Percentiles rank a stretch among this genome's conserved stretches.
Conservation (phyloP, 805 yeast species). For the Metschnikowia anglica region DNA sequence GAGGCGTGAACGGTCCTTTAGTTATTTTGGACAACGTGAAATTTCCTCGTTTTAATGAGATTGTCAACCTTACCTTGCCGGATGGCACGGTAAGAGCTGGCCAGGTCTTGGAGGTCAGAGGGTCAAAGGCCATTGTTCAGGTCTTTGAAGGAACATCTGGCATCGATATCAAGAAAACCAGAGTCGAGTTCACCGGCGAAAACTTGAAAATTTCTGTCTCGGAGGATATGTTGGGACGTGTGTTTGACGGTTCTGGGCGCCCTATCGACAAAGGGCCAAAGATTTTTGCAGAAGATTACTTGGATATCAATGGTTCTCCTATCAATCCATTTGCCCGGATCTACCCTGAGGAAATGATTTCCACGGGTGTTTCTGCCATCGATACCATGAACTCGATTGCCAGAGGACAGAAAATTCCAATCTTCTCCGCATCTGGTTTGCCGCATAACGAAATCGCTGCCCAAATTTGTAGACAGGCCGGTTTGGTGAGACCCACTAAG, state of each 20-base stretch:
- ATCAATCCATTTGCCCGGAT: slow-evolving; percentile 98
- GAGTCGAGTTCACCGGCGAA: slow-evolving; percentile 96
- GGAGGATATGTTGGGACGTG: slow-evolving; percentile 96
- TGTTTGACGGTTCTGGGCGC: slow-evolving; percentile 98
- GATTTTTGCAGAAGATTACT: slow-evolving; percentile 96
- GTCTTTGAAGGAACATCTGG: slow-evolving; percentile 99
- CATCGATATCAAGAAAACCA: slow-evolving; percentile 95
- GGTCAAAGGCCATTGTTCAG: slow-evolving; percentile 95
- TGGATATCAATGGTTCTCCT: slow-evolving; percentile 98
- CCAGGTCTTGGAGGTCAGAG: slow-evolving; percentile 97
- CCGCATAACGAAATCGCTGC: slow-evolving; percentile 99
- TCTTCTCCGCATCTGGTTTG: slow-evolving; percentile 97
- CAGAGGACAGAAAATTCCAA: slow-evolving; percentile 99
- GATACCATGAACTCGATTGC: slow-evolving; percentile 99
- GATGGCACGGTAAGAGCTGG: slow-evolving; percentile 96
- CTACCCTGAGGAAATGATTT: slow-evolving; percentile 99
- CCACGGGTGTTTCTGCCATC: slow-evolving; percentile 97
- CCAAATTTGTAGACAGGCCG: slow-evolving; percentile 99
- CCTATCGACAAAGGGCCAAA: slow-evolving; percentile 98
- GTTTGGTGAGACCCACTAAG: slow-evolving; percentile 97
- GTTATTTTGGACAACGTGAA: slow-evolving; percentile 61
- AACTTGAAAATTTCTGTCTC: slow-evolving; percentile 90
- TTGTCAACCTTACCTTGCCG: slow-evolving; percentile 93
- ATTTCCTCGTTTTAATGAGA: slow-evolving; percentile 81
- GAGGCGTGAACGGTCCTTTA: slow-evolving; percentile 97